phyloP scores from a whole-genome alignment of 2,329 filamentous ascomycete species.

The Grosmannia clavigera region DNA sequence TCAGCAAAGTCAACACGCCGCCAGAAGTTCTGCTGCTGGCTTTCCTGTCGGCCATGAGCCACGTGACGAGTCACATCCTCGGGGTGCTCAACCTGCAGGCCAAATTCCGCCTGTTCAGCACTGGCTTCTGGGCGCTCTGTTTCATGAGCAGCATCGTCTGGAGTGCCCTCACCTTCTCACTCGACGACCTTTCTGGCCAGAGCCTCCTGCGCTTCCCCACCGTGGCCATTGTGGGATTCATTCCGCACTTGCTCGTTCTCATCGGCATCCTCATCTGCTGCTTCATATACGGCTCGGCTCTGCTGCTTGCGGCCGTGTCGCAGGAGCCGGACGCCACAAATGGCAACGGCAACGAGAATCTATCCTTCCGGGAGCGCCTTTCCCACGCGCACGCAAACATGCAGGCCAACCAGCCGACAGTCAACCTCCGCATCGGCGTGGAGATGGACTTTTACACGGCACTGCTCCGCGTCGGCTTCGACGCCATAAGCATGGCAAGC shows the following conservation, averaged over 20 bases:
- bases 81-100: conserved; percentile 72
- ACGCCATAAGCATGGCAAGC: conserved; percentile 80
- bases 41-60: conserved; percentile 79
- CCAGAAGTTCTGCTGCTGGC: conserved; percentile 80
- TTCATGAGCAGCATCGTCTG: conserved; percentile 80
- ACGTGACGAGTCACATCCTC: conserved; percentile 71
- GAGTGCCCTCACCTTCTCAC: conserved; percentile 53
- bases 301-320: conserved; percentile 57
- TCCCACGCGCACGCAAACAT: conserved; percentile 70
- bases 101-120: conserved; percentile 71
- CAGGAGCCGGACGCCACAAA: conserved; percentile 11
- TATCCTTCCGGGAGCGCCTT: conserved; percentile 48
- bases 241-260: conserved; percentile 83
- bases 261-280: conserved; percentile 65
- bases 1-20: conserved; percentile 73
- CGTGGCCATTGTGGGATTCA: conserved; percentile 87
- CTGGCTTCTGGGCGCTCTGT: conserved; percentile 77
- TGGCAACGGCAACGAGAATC: conserved; percentile 1
- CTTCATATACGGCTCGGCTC: conserved; percentile 63
- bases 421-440: conserved; percentile 66
- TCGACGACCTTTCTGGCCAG: conserved; percentile 46
- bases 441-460: conserved; percentile 95
- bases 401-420: conserved; percentile 80
- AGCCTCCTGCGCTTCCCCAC: conserved; percentile 80
- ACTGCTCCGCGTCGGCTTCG: conserved; percentile 74